Evolutionary conservation across 2,329 filamentous ascomycete species (phyloP).

Genomic region (Colletotrichum sp.): DNA sequence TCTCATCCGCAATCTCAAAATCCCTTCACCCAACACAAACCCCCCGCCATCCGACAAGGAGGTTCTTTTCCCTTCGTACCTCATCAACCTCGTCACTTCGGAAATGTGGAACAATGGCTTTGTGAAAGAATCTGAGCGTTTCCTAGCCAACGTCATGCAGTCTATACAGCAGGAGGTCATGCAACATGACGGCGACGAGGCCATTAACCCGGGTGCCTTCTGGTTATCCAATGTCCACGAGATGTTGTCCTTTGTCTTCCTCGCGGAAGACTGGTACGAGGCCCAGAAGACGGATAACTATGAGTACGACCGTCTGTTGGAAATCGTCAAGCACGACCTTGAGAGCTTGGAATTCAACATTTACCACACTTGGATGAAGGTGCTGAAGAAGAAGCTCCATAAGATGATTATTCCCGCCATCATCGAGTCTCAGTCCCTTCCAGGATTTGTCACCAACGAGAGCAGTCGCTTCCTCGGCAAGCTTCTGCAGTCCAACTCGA

Average conservation of each 20-base stretch:
- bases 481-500: constrained; percentile 86
- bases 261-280: constrained; percentile 99
- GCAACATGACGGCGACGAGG: constrained; percentile 97
- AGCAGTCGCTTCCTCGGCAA: constrained; percentile 98
- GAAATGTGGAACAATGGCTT: constrained; percentile 99
- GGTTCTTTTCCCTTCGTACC: constrained; percentile 96
- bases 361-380: constrained; percentile 99
- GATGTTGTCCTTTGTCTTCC: constrained; percentile 99
- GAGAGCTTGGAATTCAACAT: constrained; percentile 99
- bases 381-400: constrained; percentile 97
- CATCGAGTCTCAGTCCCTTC: constrained; percentile 97
- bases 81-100: constrained; percentile 98
- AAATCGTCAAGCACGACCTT: constrained; percentile 98
- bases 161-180: constrained; percentile 99
- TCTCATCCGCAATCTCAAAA: constrained; percentile 95
- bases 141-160: constrained; percentile 99
- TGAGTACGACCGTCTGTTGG: constrained; percentile 94
- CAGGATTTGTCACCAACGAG: constrained; percentile 98
- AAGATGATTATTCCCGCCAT: constrained; percentile 99
- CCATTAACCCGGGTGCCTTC: constrained; percentile 96
- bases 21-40: constrained; percentile 84
- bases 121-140: constrained; percentile 98
- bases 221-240: constrained; percentile 99
- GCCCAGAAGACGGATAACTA: constrained; percentile 99
- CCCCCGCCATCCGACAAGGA: constrained; percentile 97